Evolutionary conservation across 2,329 filamentous ascomycete species (phyloP), one percentile per base, ranked within the genome.

Genomic region (Fusarium clavum): DNA sequence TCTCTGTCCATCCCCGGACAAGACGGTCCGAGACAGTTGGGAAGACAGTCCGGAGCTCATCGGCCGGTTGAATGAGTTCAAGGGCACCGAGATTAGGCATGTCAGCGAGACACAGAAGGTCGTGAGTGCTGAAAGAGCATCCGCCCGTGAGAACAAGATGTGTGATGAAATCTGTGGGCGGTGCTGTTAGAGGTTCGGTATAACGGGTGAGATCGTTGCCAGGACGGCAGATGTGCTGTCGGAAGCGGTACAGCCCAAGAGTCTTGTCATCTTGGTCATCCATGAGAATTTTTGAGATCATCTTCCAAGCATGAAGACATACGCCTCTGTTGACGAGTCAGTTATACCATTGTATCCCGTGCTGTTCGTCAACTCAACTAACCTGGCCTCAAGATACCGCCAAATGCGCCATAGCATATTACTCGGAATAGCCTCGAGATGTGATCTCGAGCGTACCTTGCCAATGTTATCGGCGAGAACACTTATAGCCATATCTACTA

Each of bases 81-180:
- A 87, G 78, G 4, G 83, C 79, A 11, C 81, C 84, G 7, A 87
- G 80, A 53, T 86, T 87, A 29, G 77, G 79, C 67, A 86, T 77
- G 6, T 79, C 72, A 0, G 82, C 70, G 32, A 87, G 75, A 20
- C 72, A 73, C 4, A 85, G 64, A 29, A 86, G 70, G 52, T 86
- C 83, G 22, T 77, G 73, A 1, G 78, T 77, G 8, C 58, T 70
- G 47, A 83, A 82, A 4, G 67, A 56, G 34, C 78, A 81, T 13
- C 76, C 75, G 7, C 79, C 79, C 25, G 79, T 79, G 53, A 85
- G 78, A 58, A 79, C 79, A 1, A 85, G 72, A 47, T 83, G 80
- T 1, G 81, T 76, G 57, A 85, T 77, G 53, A 82, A 84, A 24
- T 83, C 78, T 2, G 77, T 75, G 5, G 77, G 73, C 2, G 72